phyloP scores from a whole-genome alignment of 2,329 filamentous ascomycete species.

The Cladobotryum protrusum region DNA sequence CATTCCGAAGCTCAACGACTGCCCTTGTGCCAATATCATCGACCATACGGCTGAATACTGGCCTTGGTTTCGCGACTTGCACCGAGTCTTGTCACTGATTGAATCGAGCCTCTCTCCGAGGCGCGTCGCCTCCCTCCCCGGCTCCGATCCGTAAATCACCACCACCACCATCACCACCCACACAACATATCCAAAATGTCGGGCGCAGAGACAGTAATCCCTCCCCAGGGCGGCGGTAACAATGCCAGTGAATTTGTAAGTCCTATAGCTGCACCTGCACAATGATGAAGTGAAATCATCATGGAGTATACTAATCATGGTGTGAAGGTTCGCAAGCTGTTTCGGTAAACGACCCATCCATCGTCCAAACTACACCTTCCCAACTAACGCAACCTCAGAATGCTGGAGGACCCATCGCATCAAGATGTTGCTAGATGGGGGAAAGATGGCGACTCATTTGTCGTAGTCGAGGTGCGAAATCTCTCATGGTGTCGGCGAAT shows the following conservation, averaged over 20 bases:
- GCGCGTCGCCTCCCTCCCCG: slow-evolving; percentile 7
- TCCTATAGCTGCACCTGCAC: slow-evolving; percentile 21
- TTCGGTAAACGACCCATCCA: slow-evolving; percentile 63
- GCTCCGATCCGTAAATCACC: not conserved
- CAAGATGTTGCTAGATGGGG: slow-evolving; percentile 93
- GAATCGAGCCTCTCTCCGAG: slow-evolving; percentile 10
- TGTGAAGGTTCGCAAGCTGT: slow-evolving; percentile 85
- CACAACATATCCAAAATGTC: slow-evolving; percentile 23
- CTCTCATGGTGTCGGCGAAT: not conserved
- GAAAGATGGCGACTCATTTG: slow-evolving; percentile 89
- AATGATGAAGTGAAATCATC: not conserved
- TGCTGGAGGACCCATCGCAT: slow-evolving; percentile 94
- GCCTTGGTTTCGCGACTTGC: slow-evolving; percentile 1
- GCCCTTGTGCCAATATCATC: too few relatives aligned
- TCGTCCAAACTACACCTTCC: not conserved
- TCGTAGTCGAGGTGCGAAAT: slow-evolving; percentile 79
- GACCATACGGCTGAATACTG: not conserved
- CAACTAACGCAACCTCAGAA: slow-evolving; percentile 33
- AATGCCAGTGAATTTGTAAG: slow-evolving; percentile 95
- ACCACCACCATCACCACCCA: not conserved
- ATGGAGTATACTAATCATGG: slow-evolving; percentile 3
- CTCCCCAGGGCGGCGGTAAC: slow-evolving; percentile 50
- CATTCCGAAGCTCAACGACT: too few relatives aligned
- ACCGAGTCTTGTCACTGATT: not conserved
- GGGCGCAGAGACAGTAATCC: slow-evolving; percentile 25